Evolutionary conservation across 257 asterid genomes (phyloP).

Genomic region (Salvia hispanica): DNA sequence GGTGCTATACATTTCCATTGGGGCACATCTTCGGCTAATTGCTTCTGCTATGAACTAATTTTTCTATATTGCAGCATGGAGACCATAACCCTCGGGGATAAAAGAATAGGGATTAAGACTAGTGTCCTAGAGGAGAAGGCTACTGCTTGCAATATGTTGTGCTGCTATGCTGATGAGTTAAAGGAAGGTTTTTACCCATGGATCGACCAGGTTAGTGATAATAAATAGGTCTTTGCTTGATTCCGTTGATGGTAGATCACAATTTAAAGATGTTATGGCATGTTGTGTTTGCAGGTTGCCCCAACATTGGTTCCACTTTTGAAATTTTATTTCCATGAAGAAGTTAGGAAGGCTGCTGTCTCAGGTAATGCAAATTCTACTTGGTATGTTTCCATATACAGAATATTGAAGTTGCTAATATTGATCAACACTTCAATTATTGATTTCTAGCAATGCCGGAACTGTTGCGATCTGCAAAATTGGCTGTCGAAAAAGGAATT

Average conservation of each 20-base stretch:
- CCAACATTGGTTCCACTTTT: slow-evolving; percentile 86
- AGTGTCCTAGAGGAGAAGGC: slow-evolving; percentile 98
- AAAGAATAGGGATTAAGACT: slow-evolving; percentile 95
- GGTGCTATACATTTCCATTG: too few relatives aligned
- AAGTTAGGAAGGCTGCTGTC: slow-evolving; percentile 98
- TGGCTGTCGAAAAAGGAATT: slow-evolving; percentile 92
- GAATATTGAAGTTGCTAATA: slow-evolving; percentile 6
- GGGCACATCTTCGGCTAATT: background rate
- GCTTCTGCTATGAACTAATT: slow-evolving; percentile 14
- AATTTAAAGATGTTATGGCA: slow-evolving; percentile 16
- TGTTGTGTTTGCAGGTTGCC: slow-evolving; percentile 67
- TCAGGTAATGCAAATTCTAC: slow-evolving; percentile 60
- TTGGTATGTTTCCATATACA: background rate
- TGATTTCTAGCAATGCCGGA: slow-evolving; percentile 87
- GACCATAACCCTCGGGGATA: slow-evolving; percentile 94
- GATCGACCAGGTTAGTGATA: slow-evolving; percentile 87
- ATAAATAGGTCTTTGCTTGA: slow-evolving; percentile 16
- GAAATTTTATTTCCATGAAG: slow-evolving; percentile 96
- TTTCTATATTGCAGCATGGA: slow-evolving; percentile 74
- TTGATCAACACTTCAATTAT: slow-evolving; percentile 21
- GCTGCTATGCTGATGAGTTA: slow-evolving; percentile 98
- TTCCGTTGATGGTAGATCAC: slow-evolving; percentile 19
- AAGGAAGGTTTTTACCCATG: slow-evolving; percentile 99
- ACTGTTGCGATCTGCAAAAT: slow-evolving; percentile 84
- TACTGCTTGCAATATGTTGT: slow-evolving; percentile 98